Base-by-base conservation (phyloP, 495 filamentous ascomycete genomes). In the Annulohypoxylon moriforme region DNA sequence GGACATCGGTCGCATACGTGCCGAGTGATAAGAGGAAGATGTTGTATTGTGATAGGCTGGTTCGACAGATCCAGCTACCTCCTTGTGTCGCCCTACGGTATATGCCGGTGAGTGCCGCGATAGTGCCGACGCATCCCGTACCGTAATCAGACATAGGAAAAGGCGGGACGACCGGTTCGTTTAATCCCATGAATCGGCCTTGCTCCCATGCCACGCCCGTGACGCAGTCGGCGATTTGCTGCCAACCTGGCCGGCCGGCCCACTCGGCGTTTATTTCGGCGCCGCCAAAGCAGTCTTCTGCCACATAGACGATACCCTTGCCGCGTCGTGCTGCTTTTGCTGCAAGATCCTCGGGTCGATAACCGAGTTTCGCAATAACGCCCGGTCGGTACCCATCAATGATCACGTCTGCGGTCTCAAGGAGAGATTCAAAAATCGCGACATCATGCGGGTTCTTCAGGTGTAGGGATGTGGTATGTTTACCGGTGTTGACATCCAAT, bases 101-200 rank as follows among this genome's bases (percentile, higher is more conserved):
- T 14, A 93, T 84, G 25, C 89, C 90, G 0, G 83, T 82, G 49
- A 92, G 81, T 4, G 89, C 90, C 27, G 89, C 88, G 67, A 90
- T 85, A 27, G 86, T 85, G 20, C 90, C 90, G 79, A 91, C 87
- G 68, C 75, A 82, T 3, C 88, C 92, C 1, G 92, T 93, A 29
- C 91, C 89, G 77, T 95, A 94, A 80, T 94, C 92, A 38, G 89
- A 92, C 82, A 92, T 93, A 22, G 92, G 92, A 78, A 93, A 94
- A 0, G 91, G 91, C 52, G 92, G 92, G 0, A 93, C 87, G n/a
- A 93, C 86, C 3, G 92, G 91, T 68, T 89, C 88, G 10, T 85
- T 73, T 9, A 88, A 80, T 10, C 90, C 90, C 90, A 94, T 93
- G 78, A 89, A 90, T 47, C 85, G 64, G 9, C 91, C 91, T 77